Evolutionary conservation across 306 rosid genomes (phyloP), one percentile per base, ranked within the genome.

Genomic region (Lablab purpureus): DNA sequence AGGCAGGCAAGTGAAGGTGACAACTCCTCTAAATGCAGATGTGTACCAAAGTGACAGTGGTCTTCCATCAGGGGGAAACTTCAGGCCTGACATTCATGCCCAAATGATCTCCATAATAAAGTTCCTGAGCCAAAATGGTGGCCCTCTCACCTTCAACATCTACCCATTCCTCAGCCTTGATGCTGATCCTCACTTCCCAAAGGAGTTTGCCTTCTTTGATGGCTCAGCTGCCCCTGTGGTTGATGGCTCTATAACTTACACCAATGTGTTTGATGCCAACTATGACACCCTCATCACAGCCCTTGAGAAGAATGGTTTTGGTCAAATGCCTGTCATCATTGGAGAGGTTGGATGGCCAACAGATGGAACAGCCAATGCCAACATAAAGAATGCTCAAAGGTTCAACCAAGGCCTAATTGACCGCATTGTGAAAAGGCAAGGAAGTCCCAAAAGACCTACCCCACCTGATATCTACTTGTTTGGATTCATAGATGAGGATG

Each of bases 271-370:
- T 15, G 99, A 96, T 62, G 99, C 99, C 32, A 96, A 96, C 81
- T 96, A 86, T 59, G 99, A 96, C 67, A 96, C 98, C 43, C 92
- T 94, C 27, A 71, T 96, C 72, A 67, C 96, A 1, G 96, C 99
- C 47, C 94, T 96, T 10, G 96, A 93, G 67, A 91, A 93, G 54
- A 96, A 81, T 40, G 97, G 96, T 21, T 96, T 90, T 84, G 71
- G 86, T 7, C 83, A 90, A 17, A 66, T 96, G 91, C 92, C 97
- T 4, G 83, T 96, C 27, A 88, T 93, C 17, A 80, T 96, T 41
- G 99, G 99, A 15, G 99, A 96, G 62, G 88, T 96, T 13, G 99
- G 99, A 0, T 96, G 99, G 99, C 99, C 98, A 0, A 90, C 99
- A 0, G 99, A 96, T 60, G 98, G 97, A 47, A 87, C 83, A 34